Evolutionary conservation across 1,139 yeast genomes (phyloP).

Genomic region (Wickerhamomyces sp.): DNA sequence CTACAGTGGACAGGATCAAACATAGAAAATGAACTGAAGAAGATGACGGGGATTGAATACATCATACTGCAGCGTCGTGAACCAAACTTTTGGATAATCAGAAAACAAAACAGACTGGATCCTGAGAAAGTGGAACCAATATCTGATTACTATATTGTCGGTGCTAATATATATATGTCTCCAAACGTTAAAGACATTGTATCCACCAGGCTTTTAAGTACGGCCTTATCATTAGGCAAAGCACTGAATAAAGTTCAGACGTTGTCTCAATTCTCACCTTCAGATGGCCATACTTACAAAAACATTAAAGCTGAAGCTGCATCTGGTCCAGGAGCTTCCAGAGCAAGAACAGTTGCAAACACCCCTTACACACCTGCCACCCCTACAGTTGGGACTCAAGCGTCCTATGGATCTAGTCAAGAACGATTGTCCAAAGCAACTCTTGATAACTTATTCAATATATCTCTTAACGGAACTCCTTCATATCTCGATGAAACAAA

Average conservation of each 20-base stretch:
- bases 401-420: slow-evolving; percentile 5
- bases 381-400: slow-evolving; percentile 10
- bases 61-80: slow-evolving; percentile 70
- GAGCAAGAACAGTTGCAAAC: slow-evolving; percentile 18
- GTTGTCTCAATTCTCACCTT: slow-evolving; percentile 30
- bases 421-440: slow-evolving; percentile 19
- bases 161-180: slow-evolving; percentile 91
- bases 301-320: not conserved
- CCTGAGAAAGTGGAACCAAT: slow-evolving; percentile 50
- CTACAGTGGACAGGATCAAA: slow-evolving; percentile 31
- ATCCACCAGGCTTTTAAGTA: slow-evolving; percentile 43
- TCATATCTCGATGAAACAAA: slow-evolving; percentile 15
- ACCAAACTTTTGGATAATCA: slow-evolving; percentile 88
- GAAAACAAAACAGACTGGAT: slow-evolving; percentile 68
- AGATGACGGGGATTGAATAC: slow-evolving; percentile 85
- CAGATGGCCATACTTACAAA: slow-evolving; percentile 33
- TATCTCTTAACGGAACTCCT: slow-evolving; percentile 20
- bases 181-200: slow-evolving; percentile 59
- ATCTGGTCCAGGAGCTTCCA: slow-evolving; percentile 5
- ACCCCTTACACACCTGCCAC: slow-evolving; percentile 20
- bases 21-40: slow-evolving; percentile 51
- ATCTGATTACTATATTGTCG: slow-evolving; percentile 79
- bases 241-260: slow-evolving; percentile 28
- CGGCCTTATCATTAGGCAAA: slow-evolving; percentile 27
- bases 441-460: slow-evolving; percentile 22